A percentile compares a stretch with the other conserved stretches of the same genome.
Conservation (phyloP, 2,329 filamentous ascomycete species). For the Daldinia sp. region DNA sequence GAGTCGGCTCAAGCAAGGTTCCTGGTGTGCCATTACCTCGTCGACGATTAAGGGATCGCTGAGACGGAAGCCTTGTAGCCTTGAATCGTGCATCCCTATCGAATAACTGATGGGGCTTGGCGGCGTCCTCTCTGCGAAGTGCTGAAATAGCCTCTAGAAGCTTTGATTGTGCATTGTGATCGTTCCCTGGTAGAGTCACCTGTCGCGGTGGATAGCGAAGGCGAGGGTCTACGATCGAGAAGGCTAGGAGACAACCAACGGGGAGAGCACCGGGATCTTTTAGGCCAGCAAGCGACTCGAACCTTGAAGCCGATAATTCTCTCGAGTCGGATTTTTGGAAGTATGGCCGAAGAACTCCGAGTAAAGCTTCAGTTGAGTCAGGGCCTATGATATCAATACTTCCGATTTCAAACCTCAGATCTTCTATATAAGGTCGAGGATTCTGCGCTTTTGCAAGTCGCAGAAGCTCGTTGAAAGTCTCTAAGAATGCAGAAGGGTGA, state of each 20-base stretch:
- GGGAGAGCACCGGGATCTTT: conserved; percentile 77
- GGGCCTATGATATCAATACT: conserved; percentile 69
- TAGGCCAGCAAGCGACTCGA: conserved; percentile 63
- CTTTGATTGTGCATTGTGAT: conserved; percentile 31
- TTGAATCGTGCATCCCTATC: conserved; percentile 70
- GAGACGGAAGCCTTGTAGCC: conserved; percentile 73
- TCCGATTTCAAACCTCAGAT: conserved; percentile 73
- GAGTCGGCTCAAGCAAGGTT: conserved; percentile 62
- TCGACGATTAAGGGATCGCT: conserved; percentile 82
- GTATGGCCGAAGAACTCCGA: conserved; percentile 70
- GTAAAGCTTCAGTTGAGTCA: conserved; percentile 79
- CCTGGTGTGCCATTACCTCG: conserved; percentile 72
- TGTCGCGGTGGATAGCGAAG: conserved; percentile 77
- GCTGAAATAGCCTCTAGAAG: conserved; percentile 68
- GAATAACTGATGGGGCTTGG: conserved; percentile 67
- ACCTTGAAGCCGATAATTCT: conserved; percentile 57
- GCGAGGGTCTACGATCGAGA: conserved; percentile 80
- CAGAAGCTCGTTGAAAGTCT: conserved; percentile 71
- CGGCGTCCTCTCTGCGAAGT: conserved; percentile 70
- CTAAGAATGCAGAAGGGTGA: conserved; percentile 82
- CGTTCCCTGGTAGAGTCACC: conserved; percentile 50
- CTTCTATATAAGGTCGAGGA: conserved; percentile 70
- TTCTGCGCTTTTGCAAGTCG: conserved; percentile 66
- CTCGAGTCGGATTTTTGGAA: conserved; percentile 45
- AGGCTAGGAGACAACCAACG: conserved; percentile 72